Evolutionary conservation across 2,329 filamentous ascomycete genomes (phyloP).

Genomic region (Fusarium sp.): DNA sequence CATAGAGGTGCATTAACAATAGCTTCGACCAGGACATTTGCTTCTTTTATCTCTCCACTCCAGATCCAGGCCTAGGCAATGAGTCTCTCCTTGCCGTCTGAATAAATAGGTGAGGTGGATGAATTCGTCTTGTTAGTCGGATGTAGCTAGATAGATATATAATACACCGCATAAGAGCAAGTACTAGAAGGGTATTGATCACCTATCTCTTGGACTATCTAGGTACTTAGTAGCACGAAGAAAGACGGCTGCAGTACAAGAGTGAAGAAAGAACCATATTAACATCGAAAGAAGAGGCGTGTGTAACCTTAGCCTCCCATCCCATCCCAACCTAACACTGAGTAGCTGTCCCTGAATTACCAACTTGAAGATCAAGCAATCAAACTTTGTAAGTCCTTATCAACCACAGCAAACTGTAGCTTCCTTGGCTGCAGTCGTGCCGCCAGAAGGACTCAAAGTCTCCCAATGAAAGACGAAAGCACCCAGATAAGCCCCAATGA

Average conservation of each 20-base stretch:
- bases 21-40: neutral
- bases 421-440: constrained; percentile 54
- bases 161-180: neutral
- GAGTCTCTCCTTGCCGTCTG: too few relatives aligned
- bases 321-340: too few relatives aligned
- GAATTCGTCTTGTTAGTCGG: neutral
- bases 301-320: too few relatives aligned
- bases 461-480: constrained; percentile 82
- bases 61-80: too few relatives aligned
- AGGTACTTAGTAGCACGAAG: neutral
- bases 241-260: neutral
- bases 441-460: constrained; percentile 50
- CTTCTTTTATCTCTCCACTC: neutral
- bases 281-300: neutral
- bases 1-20: neutral
- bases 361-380: neutral
- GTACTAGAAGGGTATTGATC: neutral
- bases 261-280: neutral
- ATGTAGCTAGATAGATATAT: neutral
- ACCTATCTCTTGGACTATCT: neutral
- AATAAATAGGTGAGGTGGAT: too few relatives aligned
- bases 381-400: neutral
- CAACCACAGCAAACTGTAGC: constrained; percentile 58
- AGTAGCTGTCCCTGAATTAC: neutral
- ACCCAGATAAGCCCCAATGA: constrained; percentile 80